Evolutionary conservation across 352 stramenopile genomes (phyloP).

Genomic region (Pythium coloratum): DNA sequence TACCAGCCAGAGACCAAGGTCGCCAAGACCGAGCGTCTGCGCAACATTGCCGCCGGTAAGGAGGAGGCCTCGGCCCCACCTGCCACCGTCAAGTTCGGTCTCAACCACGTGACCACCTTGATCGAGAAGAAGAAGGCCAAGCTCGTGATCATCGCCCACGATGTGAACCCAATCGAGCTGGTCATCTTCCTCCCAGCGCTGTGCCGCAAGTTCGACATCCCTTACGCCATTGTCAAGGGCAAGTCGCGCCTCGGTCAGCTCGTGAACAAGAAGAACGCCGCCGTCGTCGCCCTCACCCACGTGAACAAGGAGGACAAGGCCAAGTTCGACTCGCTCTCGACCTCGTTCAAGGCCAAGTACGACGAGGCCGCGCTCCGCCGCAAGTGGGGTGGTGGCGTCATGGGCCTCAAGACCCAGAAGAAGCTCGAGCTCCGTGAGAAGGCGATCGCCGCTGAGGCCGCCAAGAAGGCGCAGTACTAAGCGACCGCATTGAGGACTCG

Average conservation of each 20-base stretch:
- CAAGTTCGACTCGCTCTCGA: slow-evolving; percentile 94
- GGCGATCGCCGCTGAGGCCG: slow-evolving; percentile 95
- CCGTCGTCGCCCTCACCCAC: slow-evolving; percentile 94
- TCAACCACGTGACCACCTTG: slow-evolving; percentile 99
- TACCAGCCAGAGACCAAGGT: slow-evolving; percentile 99
- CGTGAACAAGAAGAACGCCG: slow-evolving; percentile 98
- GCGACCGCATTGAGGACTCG: slow-evolving; percentile 6
- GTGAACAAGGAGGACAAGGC: slow-evolving; percentile 98
- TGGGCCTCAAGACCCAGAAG: slow-evolving; percentile 99
- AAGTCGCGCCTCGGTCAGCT: slow-evolving; percentile 98
- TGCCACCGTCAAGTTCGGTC: slow-evolving; percentile 96
- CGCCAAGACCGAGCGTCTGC: slow-evolving; percentile 97
- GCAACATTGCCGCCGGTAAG: slow-evolving; percentile 95
- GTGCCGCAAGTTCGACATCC: slow-evolving; percentile 99
- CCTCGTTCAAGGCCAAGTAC: slow-evolving; percentile 96
- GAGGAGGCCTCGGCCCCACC: slow-evolving; percentile 87
- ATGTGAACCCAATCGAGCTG: slow-evolving; percentile 98
- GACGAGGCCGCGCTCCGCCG: slow-evolving; percentile 91
- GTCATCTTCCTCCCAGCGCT: slow-evolving; percentile 98
- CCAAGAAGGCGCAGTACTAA: slow-evolving; percentile 98
- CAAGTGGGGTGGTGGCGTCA: slow-evolving; percentile 99
- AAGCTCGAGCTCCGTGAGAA: slow-evolving; percentile 99
- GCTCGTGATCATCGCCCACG: slow-evolving; percentile 98
- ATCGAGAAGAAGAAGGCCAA: slow-evolving; percentile 99
- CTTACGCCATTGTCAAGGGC: slow-evolving; percentile 99